Base-by-base conservation (phyloP, 768 basidiomycete genomes). In the Calocera cornea region DNA sequence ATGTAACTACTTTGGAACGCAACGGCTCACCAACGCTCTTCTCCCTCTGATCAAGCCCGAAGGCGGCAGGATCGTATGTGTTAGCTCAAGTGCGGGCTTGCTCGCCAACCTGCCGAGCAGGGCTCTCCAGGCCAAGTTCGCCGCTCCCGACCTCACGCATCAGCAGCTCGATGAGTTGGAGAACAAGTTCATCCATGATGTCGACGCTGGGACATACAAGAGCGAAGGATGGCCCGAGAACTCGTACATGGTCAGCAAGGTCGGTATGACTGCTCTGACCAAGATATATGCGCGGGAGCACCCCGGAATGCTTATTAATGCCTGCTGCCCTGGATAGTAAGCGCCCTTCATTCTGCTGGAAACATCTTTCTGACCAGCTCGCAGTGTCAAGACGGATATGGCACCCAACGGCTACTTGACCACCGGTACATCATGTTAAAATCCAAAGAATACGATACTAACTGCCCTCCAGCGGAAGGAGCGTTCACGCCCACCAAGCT, bases 291-390 rank as follows among this genome's bases (percentile, higher is more conserved):
- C 70, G 12, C 65, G 68, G 11, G 40, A 68, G 34, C 34, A 71
- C 41, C 65, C 68, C 10, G 38, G 27, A 2, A 68, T 70, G 2
- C 65, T 69, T n/a, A 67, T 72, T 68, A 73, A 73, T 33, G 41
- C 66, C 1, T 71, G 70, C 68, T 72, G 71, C 40, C 71, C 72
- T 1, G 71, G 72, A 33, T 73, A 67, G 54, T 60, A 33, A 47
- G 44, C 44, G 36, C 36, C 27, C 8, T 31, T 8, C 5, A 60
- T 29, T 8, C 27, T 38, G 7, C 36, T 38, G 14, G 7, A 38
- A 38, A 27, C 24, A 27, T 60, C 14, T 11, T 60, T 16, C 54
- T 60, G 54, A 60, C 54, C 11, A 60, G 16, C 2, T 11, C 10
- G 31, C 19, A 60, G 54, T 22, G 54, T 60, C 54, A 60, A 60